Percentiles rank a stretch among this genome's conserved stretches.
phyloP scores from a whole-genome alignment of 2,329 filamentous ascomycete genomes.

The Bipolaris cookei region DNA sequence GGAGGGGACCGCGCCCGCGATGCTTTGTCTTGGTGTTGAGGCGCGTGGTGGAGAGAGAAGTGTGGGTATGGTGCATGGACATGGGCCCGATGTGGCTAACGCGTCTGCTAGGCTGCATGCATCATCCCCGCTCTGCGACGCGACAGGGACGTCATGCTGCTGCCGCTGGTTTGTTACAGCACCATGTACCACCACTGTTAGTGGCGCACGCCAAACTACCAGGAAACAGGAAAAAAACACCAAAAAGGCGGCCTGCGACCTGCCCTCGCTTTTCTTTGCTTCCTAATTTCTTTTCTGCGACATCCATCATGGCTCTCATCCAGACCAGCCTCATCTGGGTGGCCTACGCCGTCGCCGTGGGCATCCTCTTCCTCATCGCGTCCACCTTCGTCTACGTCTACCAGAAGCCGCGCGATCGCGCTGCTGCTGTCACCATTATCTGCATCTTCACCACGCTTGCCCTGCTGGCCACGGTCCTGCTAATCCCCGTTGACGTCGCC shows the following conservation, averaged over 20 bases:
- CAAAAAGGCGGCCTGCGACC: too few species aligned
- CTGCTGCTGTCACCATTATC: conserved; percentile 78
- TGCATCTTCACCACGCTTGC: conserved; percentile 86
- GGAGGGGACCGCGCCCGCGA: conserved; percentile 12
- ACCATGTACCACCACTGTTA: neutral
- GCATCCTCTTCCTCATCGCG: conserved; percentile 75
- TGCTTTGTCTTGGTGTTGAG: conserved; percentile 19
- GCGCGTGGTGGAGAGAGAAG: conserved; percentile 28
- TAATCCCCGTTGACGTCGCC: conserved; percentile 94
- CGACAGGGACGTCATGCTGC: conserved; percentile 20
- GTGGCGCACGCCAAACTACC: neutral
- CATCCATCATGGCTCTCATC: conserved; percentile 67
- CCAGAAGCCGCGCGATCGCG: conserved; percentile 87
- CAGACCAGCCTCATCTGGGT: conserved; percentile 95
- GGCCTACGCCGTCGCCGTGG: conserved; percentile 83
- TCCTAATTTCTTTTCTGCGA: too few species aligned
- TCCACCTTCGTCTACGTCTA: conserved; percentile 89
- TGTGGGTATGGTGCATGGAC: neutral
- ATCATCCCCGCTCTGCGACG: conserved; percentile 11
- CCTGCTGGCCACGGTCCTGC: conserved; percentile 87
- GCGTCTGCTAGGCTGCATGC: conserved; percentile 13
- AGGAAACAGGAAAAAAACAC: neutral
- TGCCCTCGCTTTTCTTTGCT: too few species aligned
- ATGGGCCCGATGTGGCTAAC: conserved; percentile 10
- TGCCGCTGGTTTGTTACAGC: neutral